Base-by-base conservation (phyloP, 208 protist genomes). In the Wallacemonas sp. region DNA sequence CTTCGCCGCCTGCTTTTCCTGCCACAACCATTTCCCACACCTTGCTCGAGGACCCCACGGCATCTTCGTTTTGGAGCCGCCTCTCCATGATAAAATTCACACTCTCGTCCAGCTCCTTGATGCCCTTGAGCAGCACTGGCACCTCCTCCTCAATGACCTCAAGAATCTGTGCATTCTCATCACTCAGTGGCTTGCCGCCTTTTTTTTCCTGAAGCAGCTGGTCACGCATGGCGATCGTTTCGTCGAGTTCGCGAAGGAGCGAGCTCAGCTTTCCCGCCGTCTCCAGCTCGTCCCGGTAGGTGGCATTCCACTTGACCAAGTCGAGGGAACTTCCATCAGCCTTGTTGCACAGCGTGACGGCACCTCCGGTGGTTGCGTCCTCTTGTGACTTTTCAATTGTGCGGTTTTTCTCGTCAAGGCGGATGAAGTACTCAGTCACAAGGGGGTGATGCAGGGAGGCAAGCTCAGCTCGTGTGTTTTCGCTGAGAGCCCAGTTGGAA, bases 1-100 rank as follows among this genome's bases (percentile, higher is more conserved):
- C 91, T 48, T 89, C 84, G 21, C 91, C 91, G 5, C 91, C 91
- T 4, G 91, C 91, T 54, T 88, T 92, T 12, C 91, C 91, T 21
- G 70, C 45, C 15, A 94, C 76, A 2, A 60, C 79, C 33, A 94
- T 36, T 39, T 77, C 83, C 87, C 88, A 94, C 15, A 76, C 64
- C 13, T 78, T 77, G 52, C 76, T 91, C 3, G 79, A 82, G 22
- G 87, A 91, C 36, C 77, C 87, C 3, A 96, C 66, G 24, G 86
- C 61, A 67, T 96, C 87, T 36, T 87, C 73, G n/a, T 63, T 78
- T 34, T 74, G 67, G 24, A 96, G 75, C 15, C 90, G 85, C 2
- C 69, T 71, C 63, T 73, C 65, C 84, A 96, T 92, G 13, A 86
- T 39, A 9, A 13, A n/a, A 60, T 76, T 76, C 24, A 95, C 78